Evolutionary conservation across 2,329 filamentous ascomycete species (phyloP), one percentile per base, ranked within the genome.

Genomic region (Helminthosporium solani): DNA sequence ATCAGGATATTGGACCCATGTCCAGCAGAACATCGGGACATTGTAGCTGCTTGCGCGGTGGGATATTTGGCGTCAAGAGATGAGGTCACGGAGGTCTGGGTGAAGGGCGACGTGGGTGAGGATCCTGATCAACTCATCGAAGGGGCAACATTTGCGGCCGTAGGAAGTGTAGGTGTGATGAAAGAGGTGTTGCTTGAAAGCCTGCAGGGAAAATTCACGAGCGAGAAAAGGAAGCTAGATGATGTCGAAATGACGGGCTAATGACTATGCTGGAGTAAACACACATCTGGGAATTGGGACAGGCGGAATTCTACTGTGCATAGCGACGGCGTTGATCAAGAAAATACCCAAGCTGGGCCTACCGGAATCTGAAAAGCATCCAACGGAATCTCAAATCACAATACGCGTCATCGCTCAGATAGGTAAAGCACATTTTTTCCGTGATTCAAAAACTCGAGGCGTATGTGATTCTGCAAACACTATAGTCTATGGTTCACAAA

Each of bases 21-120:
- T 53, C 85, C 90, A 7, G 81, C 85, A 5, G 90, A 96, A 64
- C 89, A 95, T 66, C 75, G 82, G 21, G 80, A 84, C 28, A 82
- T 97, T 42, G 69, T 87, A 36, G 90, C 91, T 9, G 89, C 88
- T 38, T 96, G 90, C 71, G 90, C 94, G 52, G 86, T 99, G 30
- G 94, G 86, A 9, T 97, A 96, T 70, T 78, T 97, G 56, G 87
- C 90, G 41, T 80, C 79, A 18, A 80, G 91, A 52, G 92, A 97
- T 58, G 94, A 99, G 70, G 84, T 97, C 41, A 96, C 92, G 7
- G 91, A 96, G 64, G 71, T 97, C 15, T 99, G 94, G 94, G 82
- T 95, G 63, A 96, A 91, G 73, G 92, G 94, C 15, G 78, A 85
- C 63, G 70, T 67, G 54, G 75, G 71, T 40, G 61, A 59, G 42